Conservation (phyloP, 306 rosid species). For the Rubus parviflorus region DNA sequence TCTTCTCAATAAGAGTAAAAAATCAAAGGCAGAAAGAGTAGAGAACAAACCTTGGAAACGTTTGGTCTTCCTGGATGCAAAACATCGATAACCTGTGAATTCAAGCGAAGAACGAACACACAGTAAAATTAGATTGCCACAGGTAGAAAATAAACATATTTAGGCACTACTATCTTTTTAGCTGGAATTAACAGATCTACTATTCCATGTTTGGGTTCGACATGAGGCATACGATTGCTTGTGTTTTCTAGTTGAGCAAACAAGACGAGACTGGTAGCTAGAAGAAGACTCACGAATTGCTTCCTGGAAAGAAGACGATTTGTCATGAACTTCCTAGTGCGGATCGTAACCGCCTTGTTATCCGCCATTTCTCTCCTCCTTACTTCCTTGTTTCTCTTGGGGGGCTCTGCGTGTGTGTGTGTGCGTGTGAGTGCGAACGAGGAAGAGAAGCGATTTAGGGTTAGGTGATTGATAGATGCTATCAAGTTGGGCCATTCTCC, state of each 20-base stretch:
- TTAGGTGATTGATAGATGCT: background rate
- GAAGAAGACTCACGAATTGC: conserved; percentile 59
- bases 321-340: conserved; percentile 85
- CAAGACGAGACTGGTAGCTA: background rate
- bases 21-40: background rate
- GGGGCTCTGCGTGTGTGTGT: too few relatives aligned
- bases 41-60: conserved; percentile 62
- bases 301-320: conserved; percentile 79
- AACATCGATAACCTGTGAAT: conserved; percentile 61
- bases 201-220: background rate
- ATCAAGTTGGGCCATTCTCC: background rate
- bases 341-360: conserved; percentile 62
- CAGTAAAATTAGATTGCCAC: background rate
- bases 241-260: background rate
- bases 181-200: too few relatives aligned
- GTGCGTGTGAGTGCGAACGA: too few relatives aligned
- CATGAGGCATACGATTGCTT: too few relatives aligned
- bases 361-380: conserved; percentile 55
- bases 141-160: too few relatives aligned
- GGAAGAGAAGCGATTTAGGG: background rate
- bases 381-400: too few relatives aligned
- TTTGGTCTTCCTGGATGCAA: conserved; percentile 84
- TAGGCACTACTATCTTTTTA: too few relatives aligned
- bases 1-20: background rate
- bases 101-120: background rate